Conservation (phyloP, 768 basidiomycete genomes). For the Coprinopsis strossmayeri region DNA sequence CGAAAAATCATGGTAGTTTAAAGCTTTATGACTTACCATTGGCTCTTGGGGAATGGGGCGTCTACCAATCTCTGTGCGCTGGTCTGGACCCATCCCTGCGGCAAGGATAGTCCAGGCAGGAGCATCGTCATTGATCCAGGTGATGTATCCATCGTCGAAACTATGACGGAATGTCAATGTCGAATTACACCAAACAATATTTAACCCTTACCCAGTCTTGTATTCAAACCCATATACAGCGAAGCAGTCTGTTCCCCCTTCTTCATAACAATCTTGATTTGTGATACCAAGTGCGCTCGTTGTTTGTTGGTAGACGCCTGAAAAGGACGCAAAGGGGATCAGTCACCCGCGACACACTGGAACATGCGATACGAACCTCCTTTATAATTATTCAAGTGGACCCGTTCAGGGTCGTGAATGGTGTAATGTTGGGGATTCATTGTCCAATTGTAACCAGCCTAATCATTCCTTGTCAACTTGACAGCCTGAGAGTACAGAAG, state of each 20-base stretch:
- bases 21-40: constrained; percentile 53
- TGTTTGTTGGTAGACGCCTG: constrained; percentile 57
- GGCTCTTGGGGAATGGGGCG: constrained; percentile 63
- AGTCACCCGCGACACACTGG: too few species aligned
- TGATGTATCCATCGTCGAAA: constrained; percentile 45
- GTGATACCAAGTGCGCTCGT: constrained; percentile 62
- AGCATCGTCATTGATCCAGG: constrained; percentile 62
- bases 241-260: constrained; percentile 22
- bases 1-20: not conserved
- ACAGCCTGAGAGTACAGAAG: too few species aligned
- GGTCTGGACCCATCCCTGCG: constrained; percentile 46
- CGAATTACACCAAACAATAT: too few species aligned
- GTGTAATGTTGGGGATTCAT: constrained; percentile 41
- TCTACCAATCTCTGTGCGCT: constrained; percentile 40
- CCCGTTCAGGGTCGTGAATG: constrained; percentile 39
- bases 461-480: constrained; percentile 12
- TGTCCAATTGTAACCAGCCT: constrained; percentile 53
- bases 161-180: constrained; percentile 10
- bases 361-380: too few species aligned
- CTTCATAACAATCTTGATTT: constrained; percentile 63
- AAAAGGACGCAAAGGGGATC: too few species aligned
- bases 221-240: constrained; percentile 45
- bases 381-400: constrained; percentile 46
- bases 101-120: constrained; percentile 63
- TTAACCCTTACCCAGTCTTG: constrained; percentile 34